These are phyloP conservation scores for Daucus carota DNA, from an alignment of 129 eudicot species.

Conservation along the genomic window DH1_v3.0 NC_030383.2:49796501-49797000, in stretches of 20 bases:
- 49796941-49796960: constrained; percentile 46
- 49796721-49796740: constrained; percentile 16
- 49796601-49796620: constrained; percentile 55
- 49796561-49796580: background rate
- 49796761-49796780: constrained; percentile 44
- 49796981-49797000: background rate
- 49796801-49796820: constrained; percentile 34
- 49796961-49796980: constrained; percentile 11
- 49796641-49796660: constrained; percentile 27
- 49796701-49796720: background rate
- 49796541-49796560: background rate
- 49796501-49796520: constrained; percentile 89
- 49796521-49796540: constrained; percentile 65
- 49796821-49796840: constrained; percentile 27
- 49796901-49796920: constrained; percentile 7
- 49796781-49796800: constrained; percentile 11
- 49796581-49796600: background rate
- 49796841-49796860: constrained; percentile 41
- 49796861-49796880: constrained; percentile 44
- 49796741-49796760: constrained; percentile 51
- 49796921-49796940: constrained; percentile 37
- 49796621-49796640: constrained; percentile 72
- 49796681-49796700: background rate
- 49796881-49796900: constrained; percentile 41
- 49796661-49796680: background rate